Conservation (phyloP, 805 yeast genomes). For the Candida stauntonica region DNA sequence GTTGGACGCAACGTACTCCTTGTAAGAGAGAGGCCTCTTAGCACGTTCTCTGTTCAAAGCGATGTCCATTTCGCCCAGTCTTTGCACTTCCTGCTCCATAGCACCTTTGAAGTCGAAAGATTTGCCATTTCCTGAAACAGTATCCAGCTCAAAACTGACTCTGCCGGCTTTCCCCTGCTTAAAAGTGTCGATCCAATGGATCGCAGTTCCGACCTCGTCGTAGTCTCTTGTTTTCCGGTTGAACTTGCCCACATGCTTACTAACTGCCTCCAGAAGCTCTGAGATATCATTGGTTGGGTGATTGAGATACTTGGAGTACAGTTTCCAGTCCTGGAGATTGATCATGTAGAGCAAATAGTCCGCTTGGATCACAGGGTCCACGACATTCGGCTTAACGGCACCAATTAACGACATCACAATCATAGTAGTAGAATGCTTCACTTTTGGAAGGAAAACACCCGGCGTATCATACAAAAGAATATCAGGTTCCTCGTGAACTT, state of each 20-base stretch:
- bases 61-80: slow-evolving; percentile 23
- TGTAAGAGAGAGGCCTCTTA: slow-evolving; percentile 14
- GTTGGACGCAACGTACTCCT: slow-evolving; percentile 21
- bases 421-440: slow-evolving; percentile 63
- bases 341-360: slow-evolving; percentile 75
- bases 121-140: slow-evolving; percentile 9
- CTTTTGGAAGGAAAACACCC: slow-evolving; percentile 82
- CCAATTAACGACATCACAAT: slow-evolving; percentile 69
- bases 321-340: slow-evolving; percentile 48
- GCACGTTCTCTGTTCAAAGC: slow-evolving; percentile 17
- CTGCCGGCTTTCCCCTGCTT: slow-evolving; percentile 44
- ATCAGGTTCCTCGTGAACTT: slow-evolving; percentile 55
- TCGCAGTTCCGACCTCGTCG: slow-evolving; percentile 59
- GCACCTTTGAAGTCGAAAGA: slow-evolving; percentile 17
- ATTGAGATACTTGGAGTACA: slow-evolving; percentile 37
- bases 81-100: slow-evolving; percentile 12
- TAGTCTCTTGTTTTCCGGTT: slow-evolving; percentile 30
- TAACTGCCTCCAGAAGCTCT: slow-evolving; percentile 47
- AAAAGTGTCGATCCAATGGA: slow-evolving; percentile 59
- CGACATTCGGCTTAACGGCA: slow-evolving; percentile 60
- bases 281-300: slow-evolving; percentile 72
- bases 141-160: slow-evolving; percentile 24
- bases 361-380: slow-evolving; percentile 83
- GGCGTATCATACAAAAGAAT: slow-evolving; percentile 85
- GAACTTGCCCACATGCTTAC: slow-evolving; percentile 34